Base-by-base conservation (phyloP, 1,139 yeast species). In the Protomyces lactucae-debilis region DNA sequence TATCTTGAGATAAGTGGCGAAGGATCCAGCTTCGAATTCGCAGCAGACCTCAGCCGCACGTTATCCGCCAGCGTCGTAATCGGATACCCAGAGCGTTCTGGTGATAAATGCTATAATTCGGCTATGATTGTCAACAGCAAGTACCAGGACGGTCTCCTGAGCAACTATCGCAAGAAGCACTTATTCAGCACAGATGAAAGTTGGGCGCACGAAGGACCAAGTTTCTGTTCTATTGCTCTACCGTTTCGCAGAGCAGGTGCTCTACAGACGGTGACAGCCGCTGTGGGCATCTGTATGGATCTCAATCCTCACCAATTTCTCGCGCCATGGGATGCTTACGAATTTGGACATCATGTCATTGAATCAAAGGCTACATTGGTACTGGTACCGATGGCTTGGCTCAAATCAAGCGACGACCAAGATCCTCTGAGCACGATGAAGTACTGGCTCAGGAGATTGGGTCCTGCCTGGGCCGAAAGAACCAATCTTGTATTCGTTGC, bases 211-310 rank as follows among this genome's bases (percentile, higher is more conserved):
- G 96, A 89, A 72, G 86, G 87, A 57, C 87, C 88, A 0, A 76
- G 72, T 2, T 70, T 70, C 52, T 66, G 66, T 9, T 36, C 52
- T 25, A 46, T 68, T 16, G 5, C 4, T 5, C 48, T 43, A 10
- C 48, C 21, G 23, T n/a, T 3, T 43, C 64, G 56, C n/a, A 35
- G 65, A 16, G 32, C 32, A 28, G 32, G 32, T 6, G 18, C 37
- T 35, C 16, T 46, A 21, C 71, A 51, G 40, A 68, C 48, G 74
- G 52, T 67, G 6, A 68, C 74, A 12, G 76, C 87, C 0, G 82
- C 85, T 54, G 79, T 91, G 65, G 97, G 97, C 0, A 90, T 92
- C n/a, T 92, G 97, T 73, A 92, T 91, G 98, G 98, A 91, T 74
- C 75, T 92, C 68, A 91, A 89, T 73, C 97, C 97, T 0, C 87